Evolutionary conservation across 495 filamentous ascomycete species (phyloP).

Genomic region (Aspergillus sclerotiicarbonarius): DNA sequence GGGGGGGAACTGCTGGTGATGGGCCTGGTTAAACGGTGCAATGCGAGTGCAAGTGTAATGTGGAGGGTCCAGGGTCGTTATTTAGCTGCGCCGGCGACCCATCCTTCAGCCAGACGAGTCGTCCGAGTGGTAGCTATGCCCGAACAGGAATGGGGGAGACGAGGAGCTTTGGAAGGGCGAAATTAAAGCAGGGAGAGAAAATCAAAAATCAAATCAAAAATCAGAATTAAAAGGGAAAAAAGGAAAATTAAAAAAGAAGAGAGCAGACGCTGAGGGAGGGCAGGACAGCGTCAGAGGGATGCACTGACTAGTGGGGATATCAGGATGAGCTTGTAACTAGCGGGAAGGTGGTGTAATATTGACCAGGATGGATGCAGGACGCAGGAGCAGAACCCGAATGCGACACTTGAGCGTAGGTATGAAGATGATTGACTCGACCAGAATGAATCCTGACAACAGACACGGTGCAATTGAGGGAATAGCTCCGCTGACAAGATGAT

Average conservation of each 20-base stretch:
- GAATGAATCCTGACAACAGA: neutral
- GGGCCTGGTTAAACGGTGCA: constrained; percentile 34
- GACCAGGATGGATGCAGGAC: constrained; percentile 43
- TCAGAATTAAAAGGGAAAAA: constrained; percentile 12
- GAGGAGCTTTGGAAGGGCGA: constrained; percentile 7
- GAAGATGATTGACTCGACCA: constrained; percentile 6
- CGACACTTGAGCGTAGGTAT: constrained; percentile 11
- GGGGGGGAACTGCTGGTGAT: constrained; percentile 19
- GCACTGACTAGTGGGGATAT: constrained; percentile 26
- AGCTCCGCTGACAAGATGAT: constrained; percentile 22
- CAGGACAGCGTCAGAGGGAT: constrained; percentile 19
- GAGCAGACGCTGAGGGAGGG: constrained; percentile 9
- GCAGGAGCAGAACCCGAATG: constrained; percentile 25
- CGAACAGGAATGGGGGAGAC: constrained; percentile 16
- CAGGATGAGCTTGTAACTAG: constrained; percentile 38
- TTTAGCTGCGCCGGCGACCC: constrained; percentile 43
- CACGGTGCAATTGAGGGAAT: constrained; percentile 3
- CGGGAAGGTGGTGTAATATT: constrained; percentile 45
- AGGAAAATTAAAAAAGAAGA: constrained; percentile 14
- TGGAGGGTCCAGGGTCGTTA: constrained; percentile 50
- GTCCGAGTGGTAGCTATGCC: constrained; percentile 17
- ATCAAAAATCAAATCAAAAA: constrained; percentile 19
- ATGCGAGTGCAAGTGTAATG: constrained; percentile 32
- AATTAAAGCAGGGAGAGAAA: constrained; percentile 13
- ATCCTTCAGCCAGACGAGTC: constrained; percentile 25